Evolutionary conservation across 176 grass and related monocot genomes (phyloP), one percentile per base, ranked within the genome.

Genomic region (Phoenix dactylifera): DNA sequence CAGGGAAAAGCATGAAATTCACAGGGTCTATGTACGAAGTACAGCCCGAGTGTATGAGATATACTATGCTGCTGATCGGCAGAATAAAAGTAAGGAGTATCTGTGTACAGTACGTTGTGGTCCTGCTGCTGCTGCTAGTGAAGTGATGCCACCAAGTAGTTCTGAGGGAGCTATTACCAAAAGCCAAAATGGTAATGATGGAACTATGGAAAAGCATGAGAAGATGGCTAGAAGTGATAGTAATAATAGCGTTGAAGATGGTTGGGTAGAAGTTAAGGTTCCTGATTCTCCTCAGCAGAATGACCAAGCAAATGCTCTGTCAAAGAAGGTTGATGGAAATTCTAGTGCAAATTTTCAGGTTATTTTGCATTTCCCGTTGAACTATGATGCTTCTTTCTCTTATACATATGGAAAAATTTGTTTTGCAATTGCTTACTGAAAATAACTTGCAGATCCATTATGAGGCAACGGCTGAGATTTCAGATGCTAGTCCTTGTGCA

Each of bases 381-480:
- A 9, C 35, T 44, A 44, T 44, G 35, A 44, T 44, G 9, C 9
- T 3, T 44, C 35, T 44, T 12, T 44, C 35, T 44, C 35, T 44
- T 30, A 30, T 7, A 6, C 4, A 5, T 7, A 30, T 44, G 9
- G 1, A 12, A 10, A 3, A 0, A 12, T 25, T 57, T 5, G 15
- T 71, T 15, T 66, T 63, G 26, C 18, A 80, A 20, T 83, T 20
- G 60, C 70, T 67, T 74, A 25, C 28, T 73, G 35, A 12, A 16
- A 67, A 17, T 53, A 24, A 59, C 64, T 71, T 70, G 51, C 71
- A 98, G 94, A 76, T 67, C 20, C 79, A 89, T 73, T 92, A 89
- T 52, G 94, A 98, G 87, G 94, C 94, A 76, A 98, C 84, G 58
- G 94, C 94, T 59, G 85, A 98, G 67, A 89, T 98, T 77, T 89